Evolutionary conservation across 129 eudicot species (phyloP).

Genomic region (Oenanthe sinensis): DNA sequence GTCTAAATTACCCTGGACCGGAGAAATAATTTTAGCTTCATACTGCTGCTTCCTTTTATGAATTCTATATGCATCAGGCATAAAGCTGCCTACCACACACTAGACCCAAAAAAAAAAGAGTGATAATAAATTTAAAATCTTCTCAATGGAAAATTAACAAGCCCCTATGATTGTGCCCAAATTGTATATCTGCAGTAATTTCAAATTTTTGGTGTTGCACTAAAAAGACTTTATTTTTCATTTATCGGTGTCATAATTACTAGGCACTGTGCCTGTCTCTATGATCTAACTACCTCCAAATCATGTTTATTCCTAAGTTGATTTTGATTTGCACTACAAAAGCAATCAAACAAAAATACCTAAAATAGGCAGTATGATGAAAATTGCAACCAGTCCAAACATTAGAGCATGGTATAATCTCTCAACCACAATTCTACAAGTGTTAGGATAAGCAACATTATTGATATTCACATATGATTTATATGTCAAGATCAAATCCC

Average conservation of each 20-base stretch:
- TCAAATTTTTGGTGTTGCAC: not conserved
- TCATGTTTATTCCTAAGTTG: not conserved
- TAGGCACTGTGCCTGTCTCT: not conserved
- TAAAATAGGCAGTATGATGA: not conserved
- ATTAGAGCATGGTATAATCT: not conserved
- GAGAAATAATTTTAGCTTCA: slow-evolving; percentile 21
- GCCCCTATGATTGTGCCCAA: not conserved
- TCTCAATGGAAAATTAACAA: not conserved
- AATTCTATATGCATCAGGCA: slow-evolving; percentile 28
- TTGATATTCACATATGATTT: not conserved
- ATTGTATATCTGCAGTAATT: not conserved
- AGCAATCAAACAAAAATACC: not conserved
- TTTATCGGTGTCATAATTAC: not conserved
- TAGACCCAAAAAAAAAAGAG: not conserved
- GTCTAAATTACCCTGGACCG: slow-evolving; percentile 15
- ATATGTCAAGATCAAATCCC: not conserved
- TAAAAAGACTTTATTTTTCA: not conserved
- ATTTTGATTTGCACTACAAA: not conserved
- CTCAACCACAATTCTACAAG: not conserved
- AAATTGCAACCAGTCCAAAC: not conserved
- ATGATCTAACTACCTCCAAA: not conserved
- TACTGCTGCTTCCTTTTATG: slow-evolving; percentile 28
- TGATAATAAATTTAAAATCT: not conserved
- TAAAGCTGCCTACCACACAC: slow-evolving; percentile 55
- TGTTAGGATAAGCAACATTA: not conserved